These are phyloP conservation scores for Yamadazyma nakazawae DNA, from an alignment of 805 yeast species.

Conservation along the genomic window DNA sequence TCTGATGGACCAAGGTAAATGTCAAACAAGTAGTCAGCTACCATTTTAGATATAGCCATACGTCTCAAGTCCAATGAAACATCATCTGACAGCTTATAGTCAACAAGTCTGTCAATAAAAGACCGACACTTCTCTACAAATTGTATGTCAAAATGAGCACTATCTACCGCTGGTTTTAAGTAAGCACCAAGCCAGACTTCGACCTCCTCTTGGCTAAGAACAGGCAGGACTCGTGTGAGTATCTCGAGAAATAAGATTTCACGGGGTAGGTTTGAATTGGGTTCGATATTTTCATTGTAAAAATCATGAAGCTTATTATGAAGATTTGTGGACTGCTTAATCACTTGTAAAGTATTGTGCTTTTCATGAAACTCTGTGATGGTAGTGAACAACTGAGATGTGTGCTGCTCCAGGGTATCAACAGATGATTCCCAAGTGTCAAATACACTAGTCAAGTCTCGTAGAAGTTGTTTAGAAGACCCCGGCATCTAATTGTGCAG, in stretches of 20 bases:
- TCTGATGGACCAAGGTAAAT: slow-evolving; percentile 22
- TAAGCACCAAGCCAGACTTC: slow-evolving; percentile 50
- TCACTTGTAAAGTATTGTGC: slow-evolving; percentile 34
- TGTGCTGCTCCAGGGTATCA: slow-evolving; percentile 3
- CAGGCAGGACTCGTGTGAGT: slow-evolving; percentile 31
- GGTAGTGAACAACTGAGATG: slow-evolving; percentile 14
- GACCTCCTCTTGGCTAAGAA: slow-evolving; percentile 29
- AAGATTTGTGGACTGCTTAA: slow-evolving; percentile 27
- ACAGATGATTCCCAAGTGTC: slow-evolving; percentile 18
- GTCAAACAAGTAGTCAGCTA: slow-evolving; percentile 23
- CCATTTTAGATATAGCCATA: slow-evolving; percentile 18
- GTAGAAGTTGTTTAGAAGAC: slow-evolving; percentile 25
- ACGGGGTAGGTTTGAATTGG: slow-evolving; percentile 23
- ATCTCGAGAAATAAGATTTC: slow-evolving; percentile 40
- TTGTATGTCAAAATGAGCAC: slow-evolving; percentile 49
- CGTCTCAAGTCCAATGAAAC: slow-evolving; percentile 18
- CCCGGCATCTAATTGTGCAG: slow-evolving; percentile 13
- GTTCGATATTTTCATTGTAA: slow-evolving; percentile 29
- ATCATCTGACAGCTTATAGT: slow-evolving; percentile 20
- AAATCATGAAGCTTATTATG: slow-evolving; percentile 35
- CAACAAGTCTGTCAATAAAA: slow-evolving; percentile 22
- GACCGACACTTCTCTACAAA: slow-evolving; percentile 32
- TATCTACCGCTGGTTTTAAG: slow-evolving; percentile 51
- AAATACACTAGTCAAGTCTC: slow-evolving; percentile 24
- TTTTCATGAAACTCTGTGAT: slow-evolving; percentile 20